These are phyloP conservation scores for Gloeostereum incarnatum DNA, from an alignment of 768 basidiomycete genomes.

Conservation along the genomic window DNA sequence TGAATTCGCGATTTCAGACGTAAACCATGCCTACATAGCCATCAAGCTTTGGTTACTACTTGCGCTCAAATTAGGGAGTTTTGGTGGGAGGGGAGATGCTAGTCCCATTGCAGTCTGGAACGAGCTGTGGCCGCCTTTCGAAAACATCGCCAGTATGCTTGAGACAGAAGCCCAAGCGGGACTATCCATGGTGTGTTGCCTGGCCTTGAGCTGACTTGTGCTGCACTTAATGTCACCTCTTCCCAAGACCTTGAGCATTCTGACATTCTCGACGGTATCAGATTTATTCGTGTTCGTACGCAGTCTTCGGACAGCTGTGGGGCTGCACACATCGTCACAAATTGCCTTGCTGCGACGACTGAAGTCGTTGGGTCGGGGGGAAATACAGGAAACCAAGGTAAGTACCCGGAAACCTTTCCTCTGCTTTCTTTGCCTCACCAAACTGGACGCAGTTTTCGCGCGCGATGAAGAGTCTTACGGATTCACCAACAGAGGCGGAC, in stretches of 20 bases:
- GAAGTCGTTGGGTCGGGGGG: slow-evolving; percentile 33
- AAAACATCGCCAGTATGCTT: slow-evolving; percentile 37
- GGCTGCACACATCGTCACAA: slow-evolving; percentile 44
- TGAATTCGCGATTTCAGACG: slow-evolving; percentile 41
- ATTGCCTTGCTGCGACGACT: slow-evolving; percentile 41
- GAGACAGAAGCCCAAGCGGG: slow-evolving; percentile 37
- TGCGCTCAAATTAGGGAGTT: slow-evolving; percentile 26
- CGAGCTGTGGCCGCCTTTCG: slow-evolving; percentile 68
- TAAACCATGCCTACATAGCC: slow-evolving; percentile 61
- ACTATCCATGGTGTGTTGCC: slow-evolving; percentile 27
- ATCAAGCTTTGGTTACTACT: slow-evolving; percentile 68
- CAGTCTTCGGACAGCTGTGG: slow-evolving; percentile 41
- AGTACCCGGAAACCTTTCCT: slow-evolving; percentile 4
- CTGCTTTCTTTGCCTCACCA: slow-evolving; percentile 4
- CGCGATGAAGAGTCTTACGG: slow-evolving; percentile 40
- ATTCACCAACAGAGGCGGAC: slow-evolving; percentile 36
- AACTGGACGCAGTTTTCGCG: slow-evolving; percentile 36
- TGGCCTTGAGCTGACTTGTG: slow-evolving; percentile 1
- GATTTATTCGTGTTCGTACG: slow-evolving; percentile 59
- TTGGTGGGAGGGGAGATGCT: slow-evolving; percentile 18
- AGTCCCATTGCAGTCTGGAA: slow-evolving; percentile 52
- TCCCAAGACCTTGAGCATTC: slow-evolving; percentile 39
- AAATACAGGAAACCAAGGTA: slow-evolving; percentile 44
- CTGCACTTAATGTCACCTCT: slow-evolving; percentile 4
- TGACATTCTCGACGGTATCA: slow-evolving; percentile 51